phyloP scores from a whole-genome alignment of 1,284 basidiomycete species.

The Erythrobasidium hasegawianum region DNA sequence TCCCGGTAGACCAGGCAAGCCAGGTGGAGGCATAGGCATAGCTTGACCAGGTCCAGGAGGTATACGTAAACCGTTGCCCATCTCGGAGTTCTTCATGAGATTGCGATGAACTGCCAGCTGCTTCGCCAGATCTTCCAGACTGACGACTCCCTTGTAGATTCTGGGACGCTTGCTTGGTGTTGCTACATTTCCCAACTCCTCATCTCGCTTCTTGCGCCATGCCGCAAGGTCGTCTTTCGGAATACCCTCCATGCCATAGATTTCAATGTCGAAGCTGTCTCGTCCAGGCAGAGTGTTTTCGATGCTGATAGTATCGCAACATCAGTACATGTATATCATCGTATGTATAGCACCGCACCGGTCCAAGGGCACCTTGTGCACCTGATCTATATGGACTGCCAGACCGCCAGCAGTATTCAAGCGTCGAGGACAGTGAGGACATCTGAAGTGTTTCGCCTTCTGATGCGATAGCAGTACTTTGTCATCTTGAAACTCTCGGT shows the following conservation, averaged over 20 bases:
- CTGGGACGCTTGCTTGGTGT: slow-evolving; percentile 77
- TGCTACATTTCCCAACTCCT: slow-evolving; percentile 74
- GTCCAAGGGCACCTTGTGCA: slow-evolving; percentile 95
- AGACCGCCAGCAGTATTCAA: slow-evolving; percentile 96
- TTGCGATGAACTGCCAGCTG: slow-evolving; percentile 87
- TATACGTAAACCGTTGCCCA: slow-evolving; percentile 46
- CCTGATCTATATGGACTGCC: slow-evolving; percentile 97
- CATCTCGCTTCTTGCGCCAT: slow-evolving; percentile 89
- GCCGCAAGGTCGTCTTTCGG: slow-evolving; percentile 89
- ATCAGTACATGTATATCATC: background rate
- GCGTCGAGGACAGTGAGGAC: slow-evolving; percentile 88
- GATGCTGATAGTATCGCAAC: slow-evolving; percentile 58
- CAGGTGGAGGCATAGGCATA: slow-evolving; percentile 49
- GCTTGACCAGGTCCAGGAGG: slow-evolving; percentile 57
- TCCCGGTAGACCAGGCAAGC: slow-evolving; percentile 28
- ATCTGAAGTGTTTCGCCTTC: slow-evolving; percentile 99
- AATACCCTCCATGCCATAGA: slow-evolving; percentile 99
- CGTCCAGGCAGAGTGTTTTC: slow-evolving; percentile 94
- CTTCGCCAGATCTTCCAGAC: slow-evolving; percentile 75
- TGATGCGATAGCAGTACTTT: slow-evolving; percentile 98
- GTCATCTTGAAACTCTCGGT: slow-evolving; percentile 96
- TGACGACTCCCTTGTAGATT: slow-evolving; percentile 71
- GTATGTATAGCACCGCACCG: slow-evolving; percentile 61
- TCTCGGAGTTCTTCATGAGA: slow-evolving; percentile 70
- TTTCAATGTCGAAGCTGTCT: slow-evolving; percentile 97